A percentile compares a stretch with the other conserved stretches of the same genome.
Conservation (phyloP, 768 basidiomycete species). For the Naematelia encephala region DNA sequence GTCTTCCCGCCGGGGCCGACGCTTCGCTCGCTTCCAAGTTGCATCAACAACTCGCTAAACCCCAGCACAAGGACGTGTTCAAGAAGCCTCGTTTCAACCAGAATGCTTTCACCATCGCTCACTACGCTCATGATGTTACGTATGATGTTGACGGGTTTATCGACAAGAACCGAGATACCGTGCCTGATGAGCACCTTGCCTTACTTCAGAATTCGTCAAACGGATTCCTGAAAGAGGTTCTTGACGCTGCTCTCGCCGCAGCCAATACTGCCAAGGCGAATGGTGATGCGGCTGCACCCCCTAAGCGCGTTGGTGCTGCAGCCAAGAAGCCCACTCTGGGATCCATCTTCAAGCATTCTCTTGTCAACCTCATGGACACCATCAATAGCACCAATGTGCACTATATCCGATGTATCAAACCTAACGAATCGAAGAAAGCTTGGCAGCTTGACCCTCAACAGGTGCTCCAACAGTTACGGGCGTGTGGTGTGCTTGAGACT, state of each 20-base stretch:
- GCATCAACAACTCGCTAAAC: slow-evolving; percentile 75
- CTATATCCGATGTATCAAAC: slow-evolving; percentile 99
- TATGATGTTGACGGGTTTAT: slow-evolving; percentile 98
- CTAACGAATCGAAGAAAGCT: slow-evolving; percentile 90
- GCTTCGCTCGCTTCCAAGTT: slow-evolving; percentile 89
- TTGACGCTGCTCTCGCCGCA: slow-evolving; percentile 81
- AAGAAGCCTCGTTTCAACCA: slow-evolving; percentile 99
- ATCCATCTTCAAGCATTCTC: slow-evolving; percentile 94
- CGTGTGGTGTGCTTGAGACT: slow-evolving; percentile 98
- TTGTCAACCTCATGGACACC: slow-evolving; percentile 93
- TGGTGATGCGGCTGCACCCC: slow-evolving; percentile 64
- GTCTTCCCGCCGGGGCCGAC: slow-evolving; percentile 88
- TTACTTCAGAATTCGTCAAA: slow-evolving; percentile 84
- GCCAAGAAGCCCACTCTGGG: slow-evolving; percentile 94
- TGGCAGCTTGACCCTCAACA: slow-evolving; percentile 97
- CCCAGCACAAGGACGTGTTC: slow-evolving; percentile 81
- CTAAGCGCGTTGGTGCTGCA: slow-evolving; percentile 45
- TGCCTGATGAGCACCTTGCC: slow-evolving; percentile 95
- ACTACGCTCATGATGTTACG: slow-evolving; percentile 96
- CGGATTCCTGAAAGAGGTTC: slow-evolving; percentile 86
- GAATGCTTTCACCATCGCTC: slow-evolving; percentile 93
- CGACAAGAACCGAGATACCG: slow-evolving; percentile 98
- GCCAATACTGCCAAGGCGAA: slow-evolving; percentile 66
- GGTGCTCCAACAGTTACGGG: slow-evolving; percentile 87
- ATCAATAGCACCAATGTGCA: slow-evolving; percentile 96